These are phyloP conservation scores for Coriaria nepalensis DNA, from an alignment of 306 rosid species.

Conservation along the genomic window DNA sequence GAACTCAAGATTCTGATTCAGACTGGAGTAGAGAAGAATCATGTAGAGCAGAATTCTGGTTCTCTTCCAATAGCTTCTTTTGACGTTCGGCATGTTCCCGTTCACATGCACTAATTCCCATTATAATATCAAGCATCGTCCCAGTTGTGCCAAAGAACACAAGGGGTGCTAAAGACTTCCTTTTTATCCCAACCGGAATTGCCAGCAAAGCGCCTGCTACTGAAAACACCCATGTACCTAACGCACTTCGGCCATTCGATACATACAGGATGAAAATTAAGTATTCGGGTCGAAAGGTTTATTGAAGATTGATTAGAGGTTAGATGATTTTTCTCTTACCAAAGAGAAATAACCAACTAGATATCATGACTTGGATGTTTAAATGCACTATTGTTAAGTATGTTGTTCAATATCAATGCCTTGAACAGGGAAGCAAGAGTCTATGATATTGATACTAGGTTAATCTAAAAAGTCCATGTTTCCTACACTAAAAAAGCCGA, in stretches of 20 bases:
- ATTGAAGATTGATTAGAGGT: no score
- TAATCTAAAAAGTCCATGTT: no score
- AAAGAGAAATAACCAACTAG: no score
- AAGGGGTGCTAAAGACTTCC: conserved; percentile 77
- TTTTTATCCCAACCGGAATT: conserved; percentile 88
- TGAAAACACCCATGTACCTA: conserved; percentile 95
- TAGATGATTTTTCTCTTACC: no score
- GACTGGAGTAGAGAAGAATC: conserved; percentile 25
- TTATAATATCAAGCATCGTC: conserved; percentile 81
- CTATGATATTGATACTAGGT: no score
- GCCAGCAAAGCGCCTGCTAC: conserved; percentile 89
- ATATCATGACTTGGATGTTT: no score
- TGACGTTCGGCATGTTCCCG: conserved; percentile 91
- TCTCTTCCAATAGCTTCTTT: conserved; percentile 61
- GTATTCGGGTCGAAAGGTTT: no score
- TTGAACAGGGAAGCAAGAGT: no score
- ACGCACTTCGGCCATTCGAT: conserved; percentile 35
- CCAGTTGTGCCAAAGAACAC: conserved; percentile 96
- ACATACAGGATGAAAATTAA: not conserved
- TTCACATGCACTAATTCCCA: conserved; percentile 75
- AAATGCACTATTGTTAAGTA: no score
- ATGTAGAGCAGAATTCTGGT: conserved; percentile 35
- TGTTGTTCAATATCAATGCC: no score
- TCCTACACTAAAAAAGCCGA: no score
- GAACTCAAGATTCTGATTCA: conserved; percentile 25